phyloP scores from a whole-genome alignment of 805 yeast species.

The Lipomyces oligophaga region DNA sequence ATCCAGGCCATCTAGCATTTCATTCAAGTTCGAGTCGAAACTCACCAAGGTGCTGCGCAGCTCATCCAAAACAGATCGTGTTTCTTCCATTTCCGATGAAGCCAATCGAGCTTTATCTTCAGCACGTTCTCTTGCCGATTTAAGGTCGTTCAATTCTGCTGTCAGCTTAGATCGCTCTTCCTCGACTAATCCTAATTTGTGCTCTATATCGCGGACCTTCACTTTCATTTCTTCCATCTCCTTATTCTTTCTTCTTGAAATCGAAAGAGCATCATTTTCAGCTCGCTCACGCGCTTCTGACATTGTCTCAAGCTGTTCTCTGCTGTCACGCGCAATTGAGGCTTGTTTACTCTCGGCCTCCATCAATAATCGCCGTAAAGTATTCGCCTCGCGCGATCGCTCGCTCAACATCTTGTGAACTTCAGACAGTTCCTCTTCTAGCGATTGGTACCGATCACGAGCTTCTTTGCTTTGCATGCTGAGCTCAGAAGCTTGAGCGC shows the following conservation, averaged over 20 bases:
- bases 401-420: constrained; percentile 70
- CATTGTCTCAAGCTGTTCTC: constrained; percentile 47
- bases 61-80: constrained; percentile 24
- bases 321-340: constrained; percentile 51
- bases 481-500: constrained; percentile 70
- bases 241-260: constrained; percentile 54
- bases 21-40: not conserved
- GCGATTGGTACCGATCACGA: constrained; percentile 53
- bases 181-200: constrained; percentile 30
- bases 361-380: constrained; percentile 62
- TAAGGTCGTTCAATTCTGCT: constrained; percentile 27
- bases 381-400: constrained; percentile 70
- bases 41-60: constrained; percentile 30
- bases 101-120: constrained; percentile 29
- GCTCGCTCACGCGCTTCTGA: constrained; percentile 59
- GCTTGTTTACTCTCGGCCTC: constrained; percentile 64
- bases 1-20: not conserved
- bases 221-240: constrained; percentile 62
- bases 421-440: constrained; percentile 82
- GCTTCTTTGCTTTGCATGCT: constrained; percentile 64
- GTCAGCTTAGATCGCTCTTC: constrained; percentile 26
- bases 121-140: constrained; percentile 31
- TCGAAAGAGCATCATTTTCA: constrained; percentile 51
- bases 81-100: constrained; percentile 35
- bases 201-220: constrained; percentile 43